Evolutionary conservation across 805 yeast genomes (phyloP).

Genomic region (Candida qinlingensis): DNA sequence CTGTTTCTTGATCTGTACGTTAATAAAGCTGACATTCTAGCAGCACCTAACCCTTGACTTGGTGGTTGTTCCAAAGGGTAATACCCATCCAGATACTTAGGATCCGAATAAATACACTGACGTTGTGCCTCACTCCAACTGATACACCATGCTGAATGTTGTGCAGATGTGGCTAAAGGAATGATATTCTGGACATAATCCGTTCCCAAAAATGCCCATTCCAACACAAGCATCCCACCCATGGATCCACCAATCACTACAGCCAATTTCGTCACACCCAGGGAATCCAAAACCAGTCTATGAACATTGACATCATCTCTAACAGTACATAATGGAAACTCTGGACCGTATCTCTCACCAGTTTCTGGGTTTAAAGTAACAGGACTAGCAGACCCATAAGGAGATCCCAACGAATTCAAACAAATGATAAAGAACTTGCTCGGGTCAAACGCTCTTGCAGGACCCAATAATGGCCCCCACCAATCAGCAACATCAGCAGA

Average conservation of each 20-base stretch:
- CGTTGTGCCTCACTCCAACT: constrained; percentile 99
- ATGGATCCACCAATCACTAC: constrained; percentile 93
- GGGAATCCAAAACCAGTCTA: constrained; percentile 64
- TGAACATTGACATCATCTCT: constrained; percentile 88
- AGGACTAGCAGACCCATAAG: constrained; percentile 94
- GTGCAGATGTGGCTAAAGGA: constrained; percentile 89
- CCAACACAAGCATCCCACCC: constrained; percentile 97
- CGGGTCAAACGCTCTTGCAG: constrained; percentile 86
- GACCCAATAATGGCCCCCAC: constrained; percentile 97
- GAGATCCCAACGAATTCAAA: constrained; percentile 90
- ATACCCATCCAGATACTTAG: constrained; percentile 87
- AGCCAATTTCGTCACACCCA: constrained; percentile 78
- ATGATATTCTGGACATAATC: constrained; percentile 66
- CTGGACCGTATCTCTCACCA: constrained; percentile 82
- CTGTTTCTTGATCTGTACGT: constrained; percentile 91
- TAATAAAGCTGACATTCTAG: constrained; percentile 92
- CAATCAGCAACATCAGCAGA: constrained; percentile 93
- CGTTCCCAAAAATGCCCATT: constrained; percentile 69
- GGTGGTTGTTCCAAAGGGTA: constrained; percentile 79
- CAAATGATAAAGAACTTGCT: constrained; percentile 81
- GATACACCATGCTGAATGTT: constrained; percentile 97
- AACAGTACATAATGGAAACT: constrained; percentile 90
- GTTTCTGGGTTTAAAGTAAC: constrained; percentile 75
- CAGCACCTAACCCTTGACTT: constrained; percentile 83
- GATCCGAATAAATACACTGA: constrained; percentile 93